phyloP scores from a whole-genome alignment of 768 basidiomycete species.

The Termitomyces sp. region DNA sequence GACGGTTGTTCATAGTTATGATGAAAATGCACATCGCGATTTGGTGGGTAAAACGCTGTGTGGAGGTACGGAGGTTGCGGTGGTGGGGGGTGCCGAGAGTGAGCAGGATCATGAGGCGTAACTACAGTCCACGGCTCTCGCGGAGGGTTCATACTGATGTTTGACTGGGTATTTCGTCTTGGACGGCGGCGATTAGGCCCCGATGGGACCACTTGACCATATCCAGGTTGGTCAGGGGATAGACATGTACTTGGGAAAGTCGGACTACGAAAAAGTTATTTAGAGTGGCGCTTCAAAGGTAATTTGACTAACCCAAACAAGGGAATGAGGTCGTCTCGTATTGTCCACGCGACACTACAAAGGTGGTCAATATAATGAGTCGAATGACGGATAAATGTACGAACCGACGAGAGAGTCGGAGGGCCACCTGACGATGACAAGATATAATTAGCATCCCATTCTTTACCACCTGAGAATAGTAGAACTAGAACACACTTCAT shows the following conservation, averaged over 20 bases:
- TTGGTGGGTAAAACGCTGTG: slow-evolving; percentile 15
- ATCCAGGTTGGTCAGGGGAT: slow-evolving; percentile 83
- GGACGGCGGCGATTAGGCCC: slow-evolving; percentile 60
- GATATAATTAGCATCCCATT: not conserved
- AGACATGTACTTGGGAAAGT: slow-evolving; percentile 83
- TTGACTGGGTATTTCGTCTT: slow-evolving; percentile 48
- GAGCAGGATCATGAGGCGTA: slow-evolving; percentile 28
- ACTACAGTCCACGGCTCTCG: slow-evolving; percentile 46
- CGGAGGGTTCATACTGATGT: slow-evolving; percentile 21
- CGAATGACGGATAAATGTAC: slow-evolving; percentile 27
- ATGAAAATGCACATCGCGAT: slow-evolving; percentile 14
- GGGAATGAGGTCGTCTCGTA: slow-evolving; percentile 83
- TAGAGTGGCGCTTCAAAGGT: not conserved
- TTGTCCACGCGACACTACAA: slow-evolving; percentile 81
- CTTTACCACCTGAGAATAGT: not conserved
- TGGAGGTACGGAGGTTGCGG: slow-evolving; percentile 13
- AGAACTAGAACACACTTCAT: slow-evolving; percentile 54
- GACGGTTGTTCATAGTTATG: slow-evolving; percentile 17
- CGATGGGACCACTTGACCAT: slow-evolving; percentile 75
- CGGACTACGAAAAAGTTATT: slow-evolving; percentile 39
- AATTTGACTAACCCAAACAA: slow-evolving; percentile 68
- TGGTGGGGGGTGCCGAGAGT: slow-evolving; percentile 7
- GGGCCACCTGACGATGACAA: slow-evolving; percentile 56
- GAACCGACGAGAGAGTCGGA: slow-evolving; percentile 76
- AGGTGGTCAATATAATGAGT: slow-evolving; percentile 9